Percentiles rank a stretch among this genome's conserved stretches.
These are phyloP conservation scores for Coleophoma eucalyptorum DNA, from an alignment of 2,329 filamentous ascomycete genomes.

Conservation along the genomic window DNA sequence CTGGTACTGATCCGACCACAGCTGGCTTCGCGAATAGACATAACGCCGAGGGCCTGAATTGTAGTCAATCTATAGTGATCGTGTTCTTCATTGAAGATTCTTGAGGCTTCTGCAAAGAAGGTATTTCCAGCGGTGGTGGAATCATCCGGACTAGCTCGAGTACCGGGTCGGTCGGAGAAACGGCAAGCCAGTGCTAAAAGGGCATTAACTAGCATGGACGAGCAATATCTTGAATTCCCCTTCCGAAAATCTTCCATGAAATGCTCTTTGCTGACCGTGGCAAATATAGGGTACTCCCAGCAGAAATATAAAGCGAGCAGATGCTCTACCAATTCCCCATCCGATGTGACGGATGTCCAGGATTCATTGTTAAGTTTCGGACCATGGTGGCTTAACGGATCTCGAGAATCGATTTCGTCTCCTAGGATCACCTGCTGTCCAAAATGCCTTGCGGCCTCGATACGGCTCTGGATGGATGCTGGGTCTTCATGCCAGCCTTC, in stretches of 20 bases:
- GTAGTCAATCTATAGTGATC: conserved; percentile 63
- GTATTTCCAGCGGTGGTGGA: conserved; percentile 68
- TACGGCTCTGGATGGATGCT: too few species aligned
- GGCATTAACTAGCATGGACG: conserved; percentile 35
- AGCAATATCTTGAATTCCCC: conserved; percentile 9
- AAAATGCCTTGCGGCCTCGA: too few species aligned
- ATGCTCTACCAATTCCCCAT: conserved; percentile 56
- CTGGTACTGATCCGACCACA: conserved; percentile 69
- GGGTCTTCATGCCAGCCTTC: too few species aligned
- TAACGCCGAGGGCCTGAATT: conserved; percentile 71
- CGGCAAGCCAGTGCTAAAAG: conserved; percentile 54
- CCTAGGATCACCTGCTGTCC: too few species aligned
- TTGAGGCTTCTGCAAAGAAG: conserved; percentile 66
- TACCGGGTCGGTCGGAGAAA: conserved; percentile 64
- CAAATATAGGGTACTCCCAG: conserved; percentile 74
- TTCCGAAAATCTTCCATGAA: conserved; percentile 20
- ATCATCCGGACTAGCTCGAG: conserved; percentile 54
- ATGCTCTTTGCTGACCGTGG: conserved; percentile 55
- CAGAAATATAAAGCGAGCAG: conserved; percentile 67
- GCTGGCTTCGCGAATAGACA: conserved; percentile 72
- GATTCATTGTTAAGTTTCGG: conserved; percentile 49
- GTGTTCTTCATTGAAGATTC: conserved; percentile 56
- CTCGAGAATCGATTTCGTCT: too few species aligned
- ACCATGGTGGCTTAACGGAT: too few species aligned
- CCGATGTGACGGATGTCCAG: conserved; percentile 62